These are phyloP conservation scores for Exophiala sp. DNA, from an alignment of 2,329 filamentous ascomycete species.

Conservation along the genomic window DNA sequence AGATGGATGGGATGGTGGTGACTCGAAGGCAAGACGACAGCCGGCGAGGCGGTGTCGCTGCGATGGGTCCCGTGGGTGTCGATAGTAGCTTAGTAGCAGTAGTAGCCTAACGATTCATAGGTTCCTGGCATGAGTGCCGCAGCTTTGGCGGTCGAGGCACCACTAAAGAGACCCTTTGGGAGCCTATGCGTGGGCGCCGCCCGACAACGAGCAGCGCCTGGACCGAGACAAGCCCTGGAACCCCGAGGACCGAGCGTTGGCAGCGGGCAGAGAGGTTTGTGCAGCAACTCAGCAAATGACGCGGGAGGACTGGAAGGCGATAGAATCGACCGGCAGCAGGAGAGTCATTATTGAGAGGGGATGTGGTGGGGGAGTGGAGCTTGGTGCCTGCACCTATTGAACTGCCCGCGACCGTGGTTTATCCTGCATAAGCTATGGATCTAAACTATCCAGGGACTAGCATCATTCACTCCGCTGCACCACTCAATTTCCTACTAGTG, in stretches of 20 bases:
- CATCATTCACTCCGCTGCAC: neutral
- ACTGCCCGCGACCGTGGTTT: neutral
- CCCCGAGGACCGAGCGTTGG: neutral
- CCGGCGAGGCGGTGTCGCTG: slow-evolving; percentile 17
- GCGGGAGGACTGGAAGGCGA: neutral
- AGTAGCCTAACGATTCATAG: neutral
- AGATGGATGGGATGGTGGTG: slow-evolving; percentile 8
- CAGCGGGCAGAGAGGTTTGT: neutral
- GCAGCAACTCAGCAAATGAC: neutral
- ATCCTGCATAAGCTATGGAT: neutral
- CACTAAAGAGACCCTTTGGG: neutral
- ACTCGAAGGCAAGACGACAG: slow-evolving; percentile 1
- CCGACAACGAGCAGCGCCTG: slow-evolving; percentile 1
- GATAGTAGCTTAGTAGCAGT: neutral
- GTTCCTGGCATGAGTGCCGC: neutral
- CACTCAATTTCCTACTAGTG: neutral
- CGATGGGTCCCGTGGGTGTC: slow-evolving; percentile 1
- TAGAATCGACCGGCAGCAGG: neutral
- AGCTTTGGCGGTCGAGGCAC: neutral
- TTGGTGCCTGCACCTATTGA: neutral
- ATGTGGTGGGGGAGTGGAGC: neutral
- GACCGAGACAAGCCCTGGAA: neutral
- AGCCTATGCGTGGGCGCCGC: neutral
- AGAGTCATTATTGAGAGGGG: neutral
- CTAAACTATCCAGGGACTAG: neutral